Base-by-base conservation (phyloP, 2,329 filamentous ascomycete species). In the Ophiostoma himal-ulmi region DNA sequence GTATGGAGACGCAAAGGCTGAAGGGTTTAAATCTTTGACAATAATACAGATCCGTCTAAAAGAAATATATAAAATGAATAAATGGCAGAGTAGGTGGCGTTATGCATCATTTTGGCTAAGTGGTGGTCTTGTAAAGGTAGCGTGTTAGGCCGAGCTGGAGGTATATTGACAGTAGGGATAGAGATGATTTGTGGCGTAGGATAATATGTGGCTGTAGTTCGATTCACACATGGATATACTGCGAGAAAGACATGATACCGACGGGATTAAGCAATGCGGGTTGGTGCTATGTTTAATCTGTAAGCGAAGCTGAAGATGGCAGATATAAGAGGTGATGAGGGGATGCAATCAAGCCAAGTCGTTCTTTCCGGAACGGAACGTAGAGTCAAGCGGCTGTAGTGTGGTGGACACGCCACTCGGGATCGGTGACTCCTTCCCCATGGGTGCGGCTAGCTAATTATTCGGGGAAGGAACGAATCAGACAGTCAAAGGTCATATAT, bases 41-140 rank as follows among this genome's bases (percentile, higher is more conserved):
- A 17, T 68, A 66, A 65, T 36, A 20, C 37, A 48, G 70, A 60
- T 52, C 67, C 37, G 26, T 17, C 68, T 39, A 60, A 64, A 17
- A 41, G 34, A 20, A 22, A 70, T 69, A 70, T 66, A 36, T 71
- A 72, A 65, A 68, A 36, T 60, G 70, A 20, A 34, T 67, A 70
- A 41, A 8, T 22, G 67, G 20, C 14, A 39, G 48, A 36, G 36
- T 20, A 30, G 54, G 41, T 20, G 68, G 44, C 17, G 68, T 17
- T 69, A 64, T 66, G 64, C n/a, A 71, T 54, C 72, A 74, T 74
- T 70, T 72, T 74, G 70, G 70, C 66, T 70, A 37, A 44, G 17
- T 11, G n/a, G 44, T 30, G 8, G 41, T 26, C 41, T 60, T 36
- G 67, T n/a, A 41, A 37, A 44, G 20, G 48, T 48, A n/a, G 22